Percentiles rank a stretch among this genome's conserved stretches.
phyloP scores from a whole-genome alignment of 140 eudicot species.

The Cichorium intybus region DNA sequence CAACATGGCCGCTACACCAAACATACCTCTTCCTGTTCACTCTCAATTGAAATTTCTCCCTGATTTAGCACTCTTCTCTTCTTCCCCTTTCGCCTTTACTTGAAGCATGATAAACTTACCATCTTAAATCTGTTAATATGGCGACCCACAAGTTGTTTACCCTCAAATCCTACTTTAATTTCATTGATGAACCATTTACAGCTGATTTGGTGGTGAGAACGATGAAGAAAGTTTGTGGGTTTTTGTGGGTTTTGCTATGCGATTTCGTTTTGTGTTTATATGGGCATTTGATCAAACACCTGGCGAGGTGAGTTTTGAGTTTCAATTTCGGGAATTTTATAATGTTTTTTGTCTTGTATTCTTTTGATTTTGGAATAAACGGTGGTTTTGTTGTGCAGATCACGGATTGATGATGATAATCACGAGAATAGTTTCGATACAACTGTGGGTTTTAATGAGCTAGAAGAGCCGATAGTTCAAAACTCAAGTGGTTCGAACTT shows the following conservation, averaged over 20 bases:
- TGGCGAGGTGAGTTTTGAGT: conserved; percentile 50
- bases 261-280: conserved; percentile 20
- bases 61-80: conserved; percentile 25
- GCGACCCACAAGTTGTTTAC: conserved; percentile 25
- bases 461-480: conserved; percentile 24
- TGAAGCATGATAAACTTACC: conserved; percentile 26
- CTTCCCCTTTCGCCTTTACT: conserved; percentile 50
- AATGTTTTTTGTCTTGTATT: background rate
- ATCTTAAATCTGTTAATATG: conserved; percentile 24
- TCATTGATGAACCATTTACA: conserved; percentile 21
- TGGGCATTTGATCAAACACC: conserved; percentile 32
- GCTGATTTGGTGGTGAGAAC: conserved; percentile 22
- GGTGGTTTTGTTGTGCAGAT: conserved; percentile 36
- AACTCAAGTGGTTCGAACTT: conserved; percentile 15
- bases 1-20: conserved; percentile 26
- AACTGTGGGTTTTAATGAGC: conserved; percentile 18
- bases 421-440: conserved; percentile 28
- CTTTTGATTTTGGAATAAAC: background rate
- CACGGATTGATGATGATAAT: conserved; percentile 21
- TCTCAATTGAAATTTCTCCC: conserved; percentile 6
- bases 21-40: conserved; percentile 38
- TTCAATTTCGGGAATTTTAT: background rate
- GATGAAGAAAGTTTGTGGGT: conserved; percentile 28
- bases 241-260: conserved; percentile 34
- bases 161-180: conserved; percentile 34